phyloP scores from a whole-genome alignment of 2,329 filamentous ascomycete genomes.

The Pestalotiopsis sp. region DNA sequence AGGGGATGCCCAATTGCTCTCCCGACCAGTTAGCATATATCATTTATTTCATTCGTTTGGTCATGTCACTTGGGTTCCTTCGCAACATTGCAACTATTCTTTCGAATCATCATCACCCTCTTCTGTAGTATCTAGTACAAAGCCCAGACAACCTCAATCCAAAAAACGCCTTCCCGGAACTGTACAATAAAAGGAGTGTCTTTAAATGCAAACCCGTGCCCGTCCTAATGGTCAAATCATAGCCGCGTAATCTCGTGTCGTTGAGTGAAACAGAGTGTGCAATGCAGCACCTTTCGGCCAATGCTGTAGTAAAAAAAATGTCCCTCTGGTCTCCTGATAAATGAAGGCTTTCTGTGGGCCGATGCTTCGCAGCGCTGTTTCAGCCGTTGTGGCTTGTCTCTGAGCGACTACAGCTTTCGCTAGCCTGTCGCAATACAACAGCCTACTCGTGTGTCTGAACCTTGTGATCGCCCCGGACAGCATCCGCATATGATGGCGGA shows the following conservation, averaged over 20 bases:
- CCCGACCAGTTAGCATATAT: too few relatives aligned
- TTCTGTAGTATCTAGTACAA: not conserved
- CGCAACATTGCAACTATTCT: not conserved
- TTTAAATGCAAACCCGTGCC: not conserved
- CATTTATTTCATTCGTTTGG: not conserved
- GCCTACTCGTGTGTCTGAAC: conserved; percentile 69
- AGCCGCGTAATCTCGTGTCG: not conserved
- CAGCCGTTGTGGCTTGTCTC: not conserved
- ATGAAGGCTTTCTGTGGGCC: not conserved
- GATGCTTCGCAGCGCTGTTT: not conserved
- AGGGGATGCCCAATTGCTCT: too few relatives aligned
- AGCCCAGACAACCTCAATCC: not conserved
- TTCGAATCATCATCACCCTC: not conserved
- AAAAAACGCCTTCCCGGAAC: not conserved
- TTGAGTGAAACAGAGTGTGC: not conserved
- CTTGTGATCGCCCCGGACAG: conserved; percentile 88
- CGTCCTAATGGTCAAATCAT: not conserved
- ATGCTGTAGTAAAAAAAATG: not conserved
- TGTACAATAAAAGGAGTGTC: not conserved
- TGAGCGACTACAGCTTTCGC: not conserved
- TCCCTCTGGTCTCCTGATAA: not conserved
- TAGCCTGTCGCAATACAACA: not conserved
- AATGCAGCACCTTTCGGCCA: not conserved
- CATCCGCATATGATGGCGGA: conserved; percentile 89
- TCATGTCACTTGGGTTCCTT: not conserved